phyloP scores from a whole-genome alignment of 148 eudicot genomes.

The Chenopodium quinoa region DNA sequence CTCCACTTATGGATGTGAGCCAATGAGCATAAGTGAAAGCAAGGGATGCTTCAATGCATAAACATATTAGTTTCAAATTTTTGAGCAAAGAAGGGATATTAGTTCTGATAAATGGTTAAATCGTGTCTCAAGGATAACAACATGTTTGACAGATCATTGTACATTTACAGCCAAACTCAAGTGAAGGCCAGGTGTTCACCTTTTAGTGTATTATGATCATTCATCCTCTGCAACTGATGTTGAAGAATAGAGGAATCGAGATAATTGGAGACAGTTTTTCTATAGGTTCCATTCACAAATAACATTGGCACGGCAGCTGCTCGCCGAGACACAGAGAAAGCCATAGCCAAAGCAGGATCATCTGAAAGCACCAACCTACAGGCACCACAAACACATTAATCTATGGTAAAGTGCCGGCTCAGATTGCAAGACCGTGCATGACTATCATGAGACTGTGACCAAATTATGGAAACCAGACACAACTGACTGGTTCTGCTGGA shows the following conservation, averaged over 20 bases:
- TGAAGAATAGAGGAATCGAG: slow-evolving; percentile 95
- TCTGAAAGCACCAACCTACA: slow-evolving; percentile 82
- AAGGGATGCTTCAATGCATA: not conserved
- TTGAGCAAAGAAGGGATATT: not conserved
- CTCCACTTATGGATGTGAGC: not conserved
- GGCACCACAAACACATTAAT: slow-evolving; percentile 20
- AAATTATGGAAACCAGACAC: not conserved
- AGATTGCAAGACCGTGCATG: not conserved
- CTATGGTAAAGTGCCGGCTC: not conserved
- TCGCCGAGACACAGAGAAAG: slow-evolving; percentile 87
- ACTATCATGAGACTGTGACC: slow-evolving; percentile 4
- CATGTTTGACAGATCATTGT: not conserved
- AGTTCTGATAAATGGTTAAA: not conserved
- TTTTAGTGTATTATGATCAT: slow-evolving; percentile 72
- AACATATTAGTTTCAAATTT: not conserved
- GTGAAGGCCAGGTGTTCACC: slow-evolving; percentile 37
- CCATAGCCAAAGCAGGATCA: slow-evolving; percentile 97
- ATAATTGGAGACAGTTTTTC: slow-evolving; percentile 74
- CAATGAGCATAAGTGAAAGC: not conserved
- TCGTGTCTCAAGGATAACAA: not conserved
- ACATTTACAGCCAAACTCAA: not conserved
- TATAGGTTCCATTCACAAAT: slow-evolving; percentile 90
- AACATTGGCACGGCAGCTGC: slow-evolving; percentile 90
- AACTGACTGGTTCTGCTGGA: slow-evolving; percentile 3
- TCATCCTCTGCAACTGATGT: slow-evolving; percentile 85